Evolutionary conservation across 805 yeast genomes (phyloP), one percentile per base, ranked within the genome.

Genomic region (Candida piceae): DNA sequence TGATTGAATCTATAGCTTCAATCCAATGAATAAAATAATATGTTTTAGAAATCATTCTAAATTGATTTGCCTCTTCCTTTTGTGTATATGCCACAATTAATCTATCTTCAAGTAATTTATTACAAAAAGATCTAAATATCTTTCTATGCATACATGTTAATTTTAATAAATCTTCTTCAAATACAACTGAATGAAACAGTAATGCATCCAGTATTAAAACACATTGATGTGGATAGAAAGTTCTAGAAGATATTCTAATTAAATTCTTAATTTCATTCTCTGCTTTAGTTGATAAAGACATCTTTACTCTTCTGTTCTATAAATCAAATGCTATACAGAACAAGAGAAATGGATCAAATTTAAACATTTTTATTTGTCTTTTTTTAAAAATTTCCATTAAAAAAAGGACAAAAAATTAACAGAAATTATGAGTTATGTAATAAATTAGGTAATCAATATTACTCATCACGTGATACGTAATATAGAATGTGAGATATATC

Each of bases 1-100:
- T 93, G 56, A 93, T 78, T 4, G 96, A 78, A 63, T 93, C 98
- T 28, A 93, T 85, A 0, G 97, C 95, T 58, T 88, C 95, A 3
- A 96, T 86, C 56, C 76, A 78, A 55, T 87, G 96, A 37, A 90
- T 80, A 32, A 45, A 59, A 59, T 76, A 93, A 63, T 82, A 93
- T 52, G 87, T 87, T 3, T 90, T 83, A 50, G 89, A 73, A 32
- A 80, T 78, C 38, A 82, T 74, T 44, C 96, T 70, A 43, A 59
- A 75, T 39, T 77, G 84, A 17, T 73, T 71, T 4, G 74, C 78
- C 41, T 75, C 83, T 53, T 77, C 87, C 59, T 83, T 77, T 55
- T 84, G 93, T 21, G 72, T 71, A 44, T 84, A 89, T 24, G 75
- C 74, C 5, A 78, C 74, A 17, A 93, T 56, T 35, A 93, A 61